phyloP scores from a whole-genome alignment of 768 basidiomycete species.

The Mrakia frigida region DNA sequence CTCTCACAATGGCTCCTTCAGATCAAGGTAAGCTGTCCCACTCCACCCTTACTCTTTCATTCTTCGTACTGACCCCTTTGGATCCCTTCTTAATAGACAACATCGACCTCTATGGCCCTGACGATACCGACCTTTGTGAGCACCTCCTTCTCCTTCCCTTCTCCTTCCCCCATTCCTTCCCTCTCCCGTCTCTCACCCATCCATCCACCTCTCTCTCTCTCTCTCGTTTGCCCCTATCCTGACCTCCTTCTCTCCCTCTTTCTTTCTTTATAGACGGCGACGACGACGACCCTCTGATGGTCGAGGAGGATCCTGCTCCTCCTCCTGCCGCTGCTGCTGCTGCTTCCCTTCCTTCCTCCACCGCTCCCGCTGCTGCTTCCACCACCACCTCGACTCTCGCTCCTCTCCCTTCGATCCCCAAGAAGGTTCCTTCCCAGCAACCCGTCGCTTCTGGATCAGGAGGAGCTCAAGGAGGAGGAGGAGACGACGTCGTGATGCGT shows the following conservation, averaged over 20 bases:
- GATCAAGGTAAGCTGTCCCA: constrained; percentile 1
- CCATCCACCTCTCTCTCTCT: background rate
- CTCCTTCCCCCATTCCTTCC: background rate
- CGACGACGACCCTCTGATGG: constrained; percentile 10
- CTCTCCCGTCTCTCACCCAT: background rate
- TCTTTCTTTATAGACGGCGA: constrained; percentile 17
- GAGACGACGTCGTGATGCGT: constrained; percentile 14
- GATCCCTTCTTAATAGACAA: constrained; percentile 2
- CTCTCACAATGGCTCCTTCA: background rate
- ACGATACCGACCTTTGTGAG: constrained; percentile 32
- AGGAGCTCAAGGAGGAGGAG: background rate
- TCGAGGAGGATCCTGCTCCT: constrained; percentile 14
- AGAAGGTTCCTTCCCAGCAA: background rate
- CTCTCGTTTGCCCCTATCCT: background rate
- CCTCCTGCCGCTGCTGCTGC: background rate
- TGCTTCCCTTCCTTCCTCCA: background rate
- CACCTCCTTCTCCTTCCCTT: background rate
- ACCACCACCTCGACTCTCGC: background rate
- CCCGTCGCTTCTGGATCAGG: constrained; percentile 14
- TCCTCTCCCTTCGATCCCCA: constrained; percentile 8
- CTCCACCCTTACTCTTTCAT: too few species aligned
- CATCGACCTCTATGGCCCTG: constrained; percentile 32
- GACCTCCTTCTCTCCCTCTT: background rate
- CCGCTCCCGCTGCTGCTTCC: background rate
- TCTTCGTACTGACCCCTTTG: background rate